Evolutionary conservation across 352 stramenopile species (phyloP).

Genomic region (Phytophthora brassicae): DNA sequence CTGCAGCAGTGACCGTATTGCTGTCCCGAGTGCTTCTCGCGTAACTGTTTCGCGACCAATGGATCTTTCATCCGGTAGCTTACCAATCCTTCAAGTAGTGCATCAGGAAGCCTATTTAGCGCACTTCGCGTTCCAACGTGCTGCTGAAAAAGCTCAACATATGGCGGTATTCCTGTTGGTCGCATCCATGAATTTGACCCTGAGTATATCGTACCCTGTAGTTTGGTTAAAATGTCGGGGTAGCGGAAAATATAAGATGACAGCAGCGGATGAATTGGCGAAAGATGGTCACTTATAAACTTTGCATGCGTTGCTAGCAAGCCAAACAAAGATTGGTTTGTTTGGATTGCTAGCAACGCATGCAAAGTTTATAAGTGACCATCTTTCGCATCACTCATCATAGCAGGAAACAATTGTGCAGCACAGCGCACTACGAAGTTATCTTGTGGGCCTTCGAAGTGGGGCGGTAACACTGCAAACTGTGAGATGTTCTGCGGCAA

Average conservation of each 20-base stretch:
- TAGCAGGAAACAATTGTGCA: neutral
- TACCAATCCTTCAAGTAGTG: neutral
- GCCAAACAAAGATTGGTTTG: no score
- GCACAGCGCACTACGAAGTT: neutral
- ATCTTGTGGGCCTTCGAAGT: neutral
- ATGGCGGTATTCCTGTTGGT: neutral
- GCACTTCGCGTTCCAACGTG: neutral
- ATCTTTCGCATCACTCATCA: neutral
- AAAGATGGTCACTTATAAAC: neutral
- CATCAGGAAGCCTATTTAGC: neutral
- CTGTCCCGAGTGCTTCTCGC: neutral
- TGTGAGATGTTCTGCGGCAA: neutral
- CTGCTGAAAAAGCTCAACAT: slow-evolving; percentile 4
- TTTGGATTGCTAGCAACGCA: neutral
- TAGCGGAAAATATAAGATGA: neutral
- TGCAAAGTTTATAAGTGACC: neutral
- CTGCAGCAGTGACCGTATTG: neutral
- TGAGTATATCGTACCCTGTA: no score
- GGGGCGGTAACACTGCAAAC: neutral
- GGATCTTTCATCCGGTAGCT: slow-evolving; percentile 4
- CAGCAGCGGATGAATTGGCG: neutral
- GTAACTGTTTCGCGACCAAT: neutral
- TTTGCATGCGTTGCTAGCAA: no score
- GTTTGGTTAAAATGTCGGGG: no score
- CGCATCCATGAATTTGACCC: neutral